Base-by-base conservation (phyloP, 2,329 filamentous ascomycete species). In the Orbilia ellipsospora region DNA sequence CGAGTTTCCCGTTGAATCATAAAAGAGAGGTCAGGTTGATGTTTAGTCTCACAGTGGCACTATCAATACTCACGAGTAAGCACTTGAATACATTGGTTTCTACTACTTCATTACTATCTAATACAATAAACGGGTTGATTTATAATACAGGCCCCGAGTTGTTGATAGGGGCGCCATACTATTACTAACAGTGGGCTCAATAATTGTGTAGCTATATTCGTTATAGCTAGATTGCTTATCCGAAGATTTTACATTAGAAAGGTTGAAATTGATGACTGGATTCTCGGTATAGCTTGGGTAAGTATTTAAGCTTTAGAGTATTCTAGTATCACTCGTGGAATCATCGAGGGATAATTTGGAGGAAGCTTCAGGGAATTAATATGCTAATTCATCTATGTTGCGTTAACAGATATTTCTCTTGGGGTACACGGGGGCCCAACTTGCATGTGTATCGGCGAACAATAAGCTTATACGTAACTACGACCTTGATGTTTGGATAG, bases 281-380 rank as follows among this genome's bases (percentile, higher is more conserved):
- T 69, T 26, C 45, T 69, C 18, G 23, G 54, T 60, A 31, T 40
- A 13, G 64, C 72, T 10, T 75, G 72, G 72, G 72, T 75, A 69
- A 10, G 72, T 20, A 16, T 7, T 16, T n/a, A 44, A 12, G 2
- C 5, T 2, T 4, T 23, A 23, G 23, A 2, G 23, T 23, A 23
- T 23, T 4, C 23, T 23, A 23, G 23, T 23, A 23, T 48, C 44
- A 18, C 4, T 13, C 5, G 16, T 15, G 16, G 13, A 48, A 13
- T 48, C 44, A 48, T 15, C 16, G 1, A 6, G 16, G 5, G 13
- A 18, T 48, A 1, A 44, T 12, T 48, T 48, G 13, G 13, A 48
- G 16, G 13, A 15, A 15, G 13, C 44, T 48, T 48, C 5, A 36
- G 31, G 10, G 31, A 36, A 36, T 48, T 48, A 23, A 23, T 4